phyloP scores from a whole-genome alignment of 2,329 filamentous ascomycete species.

The Talaromyces amestolkiae region DNA sequence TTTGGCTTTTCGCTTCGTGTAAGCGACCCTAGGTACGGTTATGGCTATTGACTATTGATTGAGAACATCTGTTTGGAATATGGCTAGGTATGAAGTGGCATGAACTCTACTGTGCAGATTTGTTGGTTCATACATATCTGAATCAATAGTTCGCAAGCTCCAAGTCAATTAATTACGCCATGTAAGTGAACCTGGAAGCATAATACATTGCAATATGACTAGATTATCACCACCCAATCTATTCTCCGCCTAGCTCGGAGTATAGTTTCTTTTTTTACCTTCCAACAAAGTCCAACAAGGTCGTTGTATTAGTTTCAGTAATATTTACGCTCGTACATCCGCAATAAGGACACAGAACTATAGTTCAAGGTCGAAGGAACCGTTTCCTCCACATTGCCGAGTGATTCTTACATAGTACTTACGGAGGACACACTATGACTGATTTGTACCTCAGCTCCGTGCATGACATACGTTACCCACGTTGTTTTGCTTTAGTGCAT shows the following conservation, averaged over 20 bases:
- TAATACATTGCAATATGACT: background rate
- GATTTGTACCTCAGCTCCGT: constrained; percentile 2
- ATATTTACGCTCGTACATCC: background rate
- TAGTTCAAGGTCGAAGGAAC: background rate
- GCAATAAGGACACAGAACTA: background rate
- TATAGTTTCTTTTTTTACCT: background rate
- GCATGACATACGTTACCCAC: background rate
- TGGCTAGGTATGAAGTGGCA: too few species aligned
- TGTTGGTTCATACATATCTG: background rate
- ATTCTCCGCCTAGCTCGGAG: background rate
- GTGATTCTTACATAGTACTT: background rate
- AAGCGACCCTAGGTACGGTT: background rate
- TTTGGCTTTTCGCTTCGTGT: background rate
- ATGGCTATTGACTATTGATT: background rate
- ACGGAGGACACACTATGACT: background rate
- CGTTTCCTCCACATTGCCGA: background rate
- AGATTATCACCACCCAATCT: background rate
- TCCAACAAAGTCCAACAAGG: background rate
- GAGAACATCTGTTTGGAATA: too few species aligned
- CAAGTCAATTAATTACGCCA: background rate
- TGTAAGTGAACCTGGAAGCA: background rate
- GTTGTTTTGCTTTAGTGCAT: background rate
- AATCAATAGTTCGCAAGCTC: background rate
- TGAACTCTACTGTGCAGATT: background rate
- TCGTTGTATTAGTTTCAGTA: background rate